phyloP scores from a whole-genome alignment of 2,329 filamentous ascomycete species.

The Curvularia verruculosa region DNA sequence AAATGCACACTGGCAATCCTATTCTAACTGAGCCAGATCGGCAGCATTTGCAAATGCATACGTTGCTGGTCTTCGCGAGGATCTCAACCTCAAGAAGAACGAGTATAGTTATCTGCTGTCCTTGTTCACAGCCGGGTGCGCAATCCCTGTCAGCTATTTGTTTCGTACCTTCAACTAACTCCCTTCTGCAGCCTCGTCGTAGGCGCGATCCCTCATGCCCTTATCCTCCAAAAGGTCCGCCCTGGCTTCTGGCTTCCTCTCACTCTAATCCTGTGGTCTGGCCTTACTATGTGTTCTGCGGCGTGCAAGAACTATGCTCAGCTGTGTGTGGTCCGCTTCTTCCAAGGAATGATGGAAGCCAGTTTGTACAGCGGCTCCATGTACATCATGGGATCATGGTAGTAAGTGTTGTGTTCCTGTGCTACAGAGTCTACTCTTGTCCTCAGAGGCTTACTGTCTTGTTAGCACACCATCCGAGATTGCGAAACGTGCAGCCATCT shows the following conservation, averaged over 20 bases:
- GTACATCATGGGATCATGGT: conserved; percentile 36
- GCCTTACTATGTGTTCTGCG: conserved; percentile 35
- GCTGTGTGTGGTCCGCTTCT: conserved; percentile 29
- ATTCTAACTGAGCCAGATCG: conserved; percentile 19
- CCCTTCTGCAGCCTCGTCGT: conserved; percentile 20
- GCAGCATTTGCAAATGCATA: conserved; percentile 34
- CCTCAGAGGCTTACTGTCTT: not conserved
- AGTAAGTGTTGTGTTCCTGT: conserved; percentile 26
- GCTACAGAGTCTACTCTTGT: not conserved
- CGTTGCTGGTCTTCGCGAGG: conserved; percentile 33
- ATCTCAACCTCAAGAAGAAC: conserved; percentile 29
- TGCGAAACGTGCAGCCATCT: conserved; percentile 34
- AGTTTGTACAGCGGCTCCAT: conserved; percentile 31
- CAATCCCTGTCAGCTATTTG: not conserved
- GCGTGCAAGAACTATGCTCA: conserved; percentile 31
- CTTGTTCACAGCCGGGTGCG: conserved; percentile 31
- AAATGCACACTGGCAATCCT: not conserved
- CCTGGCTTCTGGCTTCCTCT: conserved; percentile 34
- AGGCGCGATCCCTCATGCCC: conserved; percentile 29
- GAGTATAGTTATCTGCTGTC: conserved; percentile 35
- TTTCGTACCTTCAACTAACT: not conserved
- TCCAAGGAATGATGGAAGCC: conserved; percentile 31
- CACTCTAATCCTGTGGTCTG: conserved; percentile 31
- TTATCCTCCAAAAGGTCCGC: conserved; percentile 33
- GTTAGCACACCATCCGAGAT: conserved; percentile 31